phyloP scores from a whole-genome alignment of 108 stramenopile species.

The Skeletonema costatum region DNA sequence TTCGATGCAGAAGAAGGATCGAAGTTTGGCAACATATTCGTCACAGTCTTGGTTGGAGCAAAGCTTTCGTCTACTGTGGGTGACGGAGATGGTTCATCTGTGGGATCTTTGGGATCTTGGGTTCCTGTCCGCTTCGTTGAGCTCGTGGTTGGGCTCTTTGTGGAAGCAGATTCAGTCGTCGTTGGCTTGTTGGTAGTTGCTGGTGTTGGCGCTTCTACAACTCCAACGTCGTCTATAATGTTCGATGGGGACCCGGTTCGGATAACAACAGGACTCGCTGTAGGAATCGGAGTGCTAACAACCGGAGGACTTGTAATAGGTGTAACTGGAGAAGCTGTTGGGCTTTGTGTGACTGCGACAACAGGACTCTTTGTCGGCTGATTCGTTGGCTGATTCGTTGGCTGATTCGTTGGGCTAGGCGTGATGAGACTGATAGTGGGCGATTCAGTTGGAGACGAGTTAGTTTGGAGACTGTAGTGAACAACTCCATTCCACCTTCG shows the following conservation, averaged over 20 bases:
- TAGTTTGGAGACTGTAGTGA: background rate
- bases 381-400: background rate
- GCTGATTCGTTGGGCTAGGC: background rate
- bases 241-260: background rate
- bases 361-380: background rate
- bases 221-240: background rate
- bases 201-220: background rate
- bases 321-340: background rate
- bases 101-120: background rate
- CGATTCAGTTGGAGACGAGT: background rate
- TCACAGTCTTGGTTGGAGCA: background rate
- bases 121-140: background rate
- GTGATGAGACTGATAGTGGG: background rate
- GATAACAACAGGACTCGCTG: background rate
- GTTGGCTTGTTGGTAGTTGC: background rate
- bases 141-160: background rate
- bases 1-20: background rate
- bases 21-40: background rate
- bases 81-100: background rate
- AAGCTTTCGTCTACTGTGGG: background rate
- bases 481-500: background rate
- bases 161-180: background rate
- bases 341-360: background rate
- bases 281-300: background rate
- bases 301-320: background rate